These are phyloP conservation scores for Lipomyces spencermartinsiae DNA, from an alignment of 805 yeast genomes.

Conservation along the genomic window DNA sequence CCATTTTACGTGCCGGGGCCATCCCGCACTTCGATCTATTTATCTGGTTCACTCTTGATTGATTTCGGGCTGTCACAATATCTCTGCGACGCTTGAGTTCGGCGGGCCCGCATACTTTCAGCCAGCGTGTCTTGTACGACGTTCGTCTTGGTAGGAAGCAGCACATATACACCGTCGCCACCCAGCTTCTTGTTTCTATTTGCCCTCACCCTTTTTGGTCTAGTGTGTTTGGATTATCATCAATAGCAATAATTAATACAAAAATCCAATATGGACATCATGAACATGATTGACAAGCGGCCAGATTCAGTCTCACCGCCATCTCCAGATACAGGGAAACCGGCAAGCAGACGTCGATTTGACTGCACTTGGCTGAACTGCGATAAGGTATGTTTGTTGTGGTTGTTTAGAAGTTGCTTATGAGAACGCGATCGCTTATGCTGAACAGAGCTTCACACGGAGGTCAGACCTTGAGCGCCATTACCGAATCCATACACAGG, in stretches of 20 bases:
- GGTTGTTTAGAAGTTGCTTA: not conserved
- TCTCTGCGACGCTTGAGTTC: not conserved
- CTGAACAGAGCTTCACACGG: conserved; percentile 58
- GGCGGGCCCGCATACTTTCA: not conserved
- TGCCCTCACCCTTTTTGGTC: not conserved
- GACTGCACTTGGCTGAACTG: conserved; percentile 31
- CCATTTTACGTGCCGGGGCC: not conserved
- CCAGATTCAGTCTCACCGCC: not conserved
- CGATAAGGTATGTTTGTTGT: conserved; percentile 9
- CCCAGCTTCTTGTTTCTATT: not conserved
- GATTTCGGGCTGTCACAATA: not conserved
- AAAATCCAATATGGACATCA: conserved; percentile 5
- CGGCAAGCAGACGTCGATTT: conserved; percentile 16
- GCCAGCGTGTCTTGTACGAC: conserved; percentile 1
- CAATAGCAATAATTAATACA: not conserved
- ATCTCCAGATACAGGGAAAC: not conserved
- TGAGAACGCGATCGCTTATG: not conserved
- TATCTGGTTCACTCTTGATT: not conserved
- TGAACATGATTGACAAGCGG: conserved; percentile 12
- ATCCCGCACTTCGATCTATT: not conserved
- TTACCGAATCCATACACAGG: conserved; percentile 63
- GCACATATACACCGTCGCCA: not conserved
- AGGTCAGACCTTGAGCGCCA: conserved; percentile 84
- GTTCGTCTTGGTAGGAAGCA: not conserved
- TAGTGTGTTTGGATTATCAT: not conserved